Evolutionary conservation across 805 yeast species (phyloP).

Genomic region (Candida parachauliodes): DNA sequence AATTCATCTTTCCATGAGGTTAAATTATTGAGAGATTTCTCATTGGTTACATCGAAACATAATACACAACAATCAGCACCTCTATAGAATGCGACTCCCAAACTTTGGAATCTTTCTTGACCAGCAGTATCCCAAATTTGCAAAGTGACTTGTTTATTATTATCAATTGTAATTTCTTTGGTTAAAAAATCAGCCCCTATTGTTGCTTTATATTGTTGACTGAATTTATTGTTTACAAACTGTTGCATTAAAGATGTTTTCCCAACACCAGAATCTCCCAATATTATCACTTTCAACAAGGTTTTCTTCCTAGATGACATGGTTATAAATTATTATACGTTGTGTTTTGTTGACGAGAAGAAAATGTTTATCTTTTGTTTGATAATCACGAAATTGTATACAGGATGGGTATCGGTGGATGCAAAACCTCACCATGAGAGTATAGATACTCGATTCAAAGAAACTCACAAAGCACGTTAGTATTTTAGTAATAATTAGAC

Average conservation of each 20-base stretch:
- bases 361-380: slow-evolving; percentile 2
- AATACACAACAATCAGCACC: slow-evolving; percentile 98
- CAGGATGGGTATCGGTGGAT: neutral
- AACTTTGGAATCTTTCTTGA: slow-evolving; percentile 93
- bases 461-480: too few species aligned
- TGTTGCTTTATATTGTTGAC: slow-evolving; percentile 95
- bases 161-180: slow-evolving; percentile 84
- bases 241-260: slow-evolving; percentile 97
- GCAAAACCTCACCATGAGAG: too few species aligned
- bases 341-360: slow-evolving; percentile 2
- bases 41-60: slow-evolving; percentile 93
- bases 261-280: slow-evolving; percentile 98
- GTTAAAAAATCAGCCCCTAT: slow-evolving; percentile 97
- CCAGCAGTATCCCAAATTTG: slow-evolving; percentile 99
- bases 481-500: too few species aligned
- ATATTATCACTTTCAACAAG: slow-evolving; percentile 77
- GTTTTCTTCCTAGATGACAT: slow-evolving; percentile 72
- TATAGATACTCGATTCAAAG: too few species aligned
- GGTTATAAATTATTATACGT: neutral
- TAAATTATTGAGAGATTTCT: slow-evolving; percentile 85
- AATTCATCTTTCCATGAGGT: slow-evolving; percentile 95
- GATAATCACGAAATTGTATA: neutral
- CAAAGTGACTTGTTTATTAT: slow-evolving; percentile 66
- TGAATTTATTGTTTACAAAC: slow-evolving; percentile 90
- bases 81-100: slow-evolving; percentile 95